These are phyloP conservation scores for Shiraia sp. DNA, from an alignment of 2,329 filamentous ascomycete species.

Conservation along the genomic window DNA sequence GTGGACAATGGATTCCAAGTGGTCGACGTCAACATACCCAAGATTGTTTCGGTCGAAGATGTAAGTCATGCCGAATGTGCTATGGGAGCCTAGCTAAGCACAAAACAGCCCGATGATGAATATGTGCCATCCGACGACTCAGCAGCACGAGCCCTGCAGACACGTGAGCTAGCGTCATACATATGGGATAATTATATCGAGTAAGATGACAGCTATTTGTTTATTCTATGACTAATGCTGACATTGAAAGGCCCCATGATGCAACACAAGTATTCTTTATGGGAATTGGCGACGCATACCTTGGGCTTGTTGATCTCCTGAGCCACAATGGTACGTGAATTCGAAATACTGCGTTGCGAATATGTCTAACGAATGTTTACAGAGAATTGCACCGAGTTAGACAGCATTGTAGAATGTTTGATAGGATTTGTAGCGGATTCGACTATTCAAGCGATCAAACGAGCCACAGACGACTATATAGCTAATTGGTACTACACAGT, in stretches of 20 bases:
- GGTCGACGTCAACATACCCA: constrained; percentile 89
- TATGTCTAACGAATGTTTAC: constrained; percentile 1
- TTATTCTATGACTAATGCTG: constrained; percentile 8
- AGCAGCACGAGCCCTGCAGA: constrained; percentile 48
- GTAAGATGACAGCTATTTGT: constrained; percentile 40
- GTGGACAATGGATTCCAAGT: constrained; percentile 75
- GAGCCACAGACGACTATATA: constrained; percentile 68
- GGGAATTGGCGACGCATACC: constrained; percentile 86
- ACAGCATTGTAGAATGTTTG: constrained; percentile 63
- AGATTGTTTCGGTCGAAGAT: constrained; percentile 68
- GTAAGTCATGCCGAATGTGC: constrained; percentile 45
- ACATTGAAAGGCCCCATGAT: constrained; percentile 54
- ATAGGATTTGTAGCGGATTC: constrained; percentile 80
- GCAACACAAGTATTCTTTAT: constrained; percentile 79
- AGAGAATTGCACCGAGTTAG: constrained; percentile 64
- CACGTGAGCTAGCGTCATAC: constrained; percentile 77
- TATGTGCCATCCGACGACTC: constrained; percentile 54
- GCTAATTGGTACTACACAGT: constrained; percentile 80
- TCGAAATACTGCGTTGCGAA: not conserved
- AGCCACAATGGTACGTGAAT: constrained; percentile 67
- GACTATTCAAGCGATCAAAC: constrained; percentile 73
- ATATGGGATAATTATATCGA: constrained; percentile 98
- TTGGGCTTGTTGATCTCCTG: constrained; percentile 79
- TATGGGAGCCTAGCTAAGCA: constrained; percentile 4
- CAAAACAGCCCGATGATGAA: constrained; percentile 20